Conservation (phyloP, 495 filamentous ascomycete genomes). For the Pseudotulostoma volvatum region DNA sequence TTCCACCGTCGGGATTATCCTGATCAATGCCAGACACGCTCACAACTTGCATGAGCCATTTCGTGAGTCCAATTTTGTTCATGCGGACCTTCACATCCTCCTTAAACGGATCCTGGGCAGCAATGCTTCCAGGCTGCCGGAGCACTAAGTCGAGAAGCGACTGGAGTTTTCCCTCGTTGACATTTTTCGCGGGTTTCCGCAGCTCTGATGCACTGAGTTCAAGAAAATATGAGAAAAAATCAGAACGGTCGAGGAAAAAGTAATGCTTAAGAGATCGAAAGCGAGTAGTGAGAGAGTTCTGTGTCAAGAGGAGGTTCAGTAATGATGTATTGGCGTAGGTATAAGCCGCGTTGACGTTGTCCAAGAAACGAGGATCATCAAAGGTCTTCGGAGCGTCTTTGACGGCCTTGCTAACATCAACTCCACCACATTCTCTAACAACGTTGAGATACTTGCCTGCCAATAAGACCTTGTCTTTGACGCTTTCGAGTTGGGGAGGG, state of each 20-base stretch:
- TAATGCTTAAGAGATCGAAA: slow-evolving; percentile 91
- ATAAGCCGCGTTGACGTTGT: slow-evolving; percentile 91
- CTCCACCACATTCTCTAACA: slow-evolving; percentile 88
- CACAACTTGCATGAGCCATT: slow-evolving; percentile 88
- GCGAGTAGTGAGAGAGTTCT: slow-evolving; percentile 74
- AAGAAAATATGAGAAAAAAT: slow-evolving; percentile 95
- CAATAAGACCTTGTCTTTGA: slow-evolving; percentile 85
- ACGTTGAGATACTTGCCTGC: slow-evolving; percentile 98
- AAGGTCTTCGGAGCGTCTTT: slow-evolving; percentile 81
- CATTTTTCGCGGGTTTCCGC: slow-evolving; percentile 66
- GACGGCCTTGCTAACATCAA: slow-evolving; percentile 80
- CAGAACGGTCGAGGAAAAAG: slow-evolving; percentile 94
- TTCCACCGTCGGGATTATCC: slow-evolving; percentile 44
- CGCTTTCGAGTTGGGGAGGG: slow-evolving; percentile 78
- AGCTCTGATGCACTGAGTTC: slow-evolving; percentile 79
- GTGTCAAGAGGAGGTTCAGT: slow-evolving; percentile 80
- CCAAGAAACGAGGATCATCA: slow-evolving; percentile 74
- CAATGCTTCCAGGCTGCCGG: slow-evolving; percentile 86
- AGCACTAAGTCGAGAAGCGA: slow-evolving; percentile 87
- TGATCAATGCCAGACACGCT: slow-evolving; percentile 89
- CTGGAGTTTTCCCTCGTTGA: slow-evolving; percentile 86
- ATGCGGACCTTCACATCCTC: slow-evolving; percentile 94
- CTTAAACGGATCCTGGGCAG: slow-evolving; percentile 88
- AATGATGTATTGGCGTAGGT: slow-evolving; percentile 88
- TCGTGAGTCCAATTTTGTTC: slow-evolving; percentile 84